A percentile compares a stretch with the other conserved stretches of the same genome.
These are phyloP conservation scores for Aleurites moluccanus DNA, from an alignment of 441 rosid genomes.

Conservation along the genomic window DNA sequence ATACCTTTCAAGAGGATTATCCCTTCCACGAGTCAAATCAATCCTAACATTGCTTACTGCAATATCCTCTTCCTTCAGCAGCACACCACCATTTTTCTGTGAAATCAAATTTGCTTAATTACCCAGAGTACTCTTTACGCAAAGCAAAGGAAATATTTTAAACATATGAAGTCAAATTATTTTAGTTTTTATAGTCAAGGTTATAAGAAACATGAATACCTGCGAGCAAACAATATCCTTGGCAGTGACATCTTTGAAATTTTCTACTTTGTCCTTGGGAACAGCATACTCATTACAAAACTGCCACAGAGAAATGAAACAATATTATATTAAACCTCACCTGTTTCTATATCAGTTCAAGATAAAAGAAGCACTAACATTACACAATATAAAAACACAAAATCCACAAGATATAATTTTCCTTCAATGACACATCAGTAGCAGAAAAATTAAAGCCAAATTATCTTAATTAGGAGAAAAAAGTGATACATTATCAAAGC, in stretches of 20 bases:
- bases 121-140: constrained; percentile 4
- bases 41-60: constrained; percentile 80
- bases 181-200: neutral
- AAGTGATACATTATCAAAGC: neutral
- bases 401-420: neutral
- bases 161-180: constrained; percentile 3
- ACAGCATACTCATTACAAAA: constrained; percentile 95
- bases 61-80: constrained; percentile 74
- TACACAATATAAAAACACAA: neutral
- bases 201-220: constrained; percentile 38
- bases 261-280: constrained; percentile 76
- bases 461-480: neutral
- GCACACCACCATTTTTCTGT: constrained; percentile 64
- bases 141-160: neutral
- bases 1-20: constrained; percentile 89
- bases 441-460: neutral
- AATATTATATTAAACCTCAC: neutral
- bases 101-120: constrained; percentile 18
- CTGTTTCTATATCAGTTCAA: neutral
- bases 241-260: constrained; percentile 80
- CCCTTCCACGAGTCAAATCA: constrained; percentile 85
- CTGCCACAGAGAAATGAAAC: constrained; percentile 41
- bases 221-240: constrained; percentile 90
- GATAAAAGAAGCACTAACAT: neutral
- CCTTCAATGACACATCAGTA: neutral